Conservation (phyloP, 2,329 filamentous ascomycete species). For the Chrysoporthe deuterocubensis region DNA sequence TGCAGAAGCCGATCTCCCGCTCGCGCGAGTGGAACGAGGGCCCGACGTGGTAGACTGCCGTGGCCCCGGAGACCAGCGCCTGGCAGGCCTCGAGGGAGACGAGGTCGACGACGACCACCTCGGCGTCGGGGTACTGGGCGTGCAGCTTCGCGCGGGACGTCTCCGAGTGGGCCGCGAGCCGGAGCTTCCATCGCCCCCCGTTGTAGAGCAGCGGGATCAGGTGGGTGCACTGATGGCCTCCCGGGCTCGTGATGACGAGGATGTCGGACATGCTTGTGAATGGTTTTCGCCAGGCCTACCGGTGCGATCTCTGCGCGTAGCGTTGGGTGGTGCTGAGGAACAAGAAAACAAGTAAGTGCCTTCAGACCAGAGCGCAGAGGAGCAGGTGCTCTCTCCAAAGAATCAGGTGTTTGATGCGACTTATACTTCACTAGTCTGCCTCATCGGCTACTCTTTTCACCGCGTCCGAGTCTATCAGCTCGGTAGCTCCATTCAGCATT, state of each 20-base stretch:
- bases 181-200: slow-evolving; percentile 38
- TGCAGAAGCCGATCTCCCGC: slow-evolving; percentile 38
- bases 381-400: too few species aligned
- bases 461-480: too few species aligned
- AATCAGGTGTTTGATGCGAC: too few species aligned
- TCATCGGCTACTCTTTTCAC: too few species aligned
- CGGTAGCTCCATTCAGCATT: too few species aligned
- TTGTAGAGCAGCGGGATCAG: slow-evolving; percentile 41
- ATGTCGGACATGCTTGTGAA: slow-evolving; percentile 34
- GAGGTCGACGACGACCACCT: slow-evolving; percentile 34
- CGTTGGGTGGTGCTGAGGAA: background rate
- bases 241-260: slow-evolving; percentile 43
- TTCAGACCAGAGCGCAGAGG: too few species aligned
- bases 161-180: slow-evolving; percentile 38
- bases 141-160: slow-evolving; percentile 36
- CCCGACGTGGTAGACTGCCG: slow-evolving; percentile 39
- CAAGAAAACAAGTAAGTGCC: background rate
- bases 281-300: background rate
- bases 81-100: background rate
- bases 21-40: slow-evolving; percentile 42
- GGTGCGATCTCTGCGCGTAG: too few species aligned
- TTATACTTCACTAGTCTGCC: too few species aligned
- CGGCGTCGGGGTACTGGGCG: slow-evolving; percentile 37
- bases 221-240: slow-evolving; percentile 41
- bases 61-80: slow-evolving; percentile 29